phyloP scores from a whole-genome alignment of 768 basidiomycete genomes.

The Lactarius quietus region DNA sequence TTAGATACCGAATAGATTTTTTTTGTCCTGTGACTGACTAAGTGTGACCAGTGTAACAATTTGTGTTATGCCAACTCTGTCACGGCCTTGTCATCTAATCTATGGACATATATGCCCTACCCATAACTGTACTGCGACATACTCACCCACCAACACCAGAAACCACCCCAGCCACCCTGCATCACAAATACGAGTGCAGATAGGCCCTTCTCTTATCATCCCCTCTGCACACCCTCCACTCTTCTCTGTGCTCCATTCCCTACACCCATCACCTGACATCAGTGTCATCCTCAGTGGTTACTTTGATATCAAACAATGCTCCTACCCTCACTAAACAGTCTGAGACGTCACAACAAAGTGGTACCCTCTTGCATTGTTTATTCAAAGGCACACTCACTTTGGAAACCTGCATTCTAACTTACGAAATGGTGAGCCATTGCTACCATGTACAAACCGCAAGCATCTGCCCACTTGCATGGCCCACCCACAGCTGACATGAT shows the following conservation, averaged over 20 bases:
- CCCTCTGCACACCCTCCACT: too few relatives aligned
- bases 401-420: conserved; percentile 94
- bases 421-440: too few relatives aligned
- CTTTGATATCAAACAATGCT: conserved; percentile 42
- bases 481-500: too few relatives aligned
- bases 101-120: conserved; percentile 47
- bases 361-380: conserved; percentile 85
- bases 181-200: conserved; percentile 59
- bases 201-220: conserved; percentile 32
- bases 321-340: conserved; percentile 43
- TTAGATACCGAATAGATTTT: too few relatives aligned
- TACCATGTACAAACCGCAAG: too few relatives aligned
- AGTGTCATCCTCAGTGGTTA: conserved; percentile 62
- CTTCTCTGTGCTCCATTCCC: too few relatives aligned
- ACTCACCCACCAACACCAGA: conserved; percentile 33
- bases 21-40: too few relatives aligned
- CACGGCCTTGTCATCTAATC: conserved; percentile 79
- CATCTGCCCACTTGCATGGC: too few relatives aligned
- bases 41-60: too few relatives aligned
- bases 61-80: conserved; percentile 99
- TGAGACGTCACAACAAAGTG: conserved; percentile 37
- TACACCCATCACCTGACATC: conserved; percentile 30
- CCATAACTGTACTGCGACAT: conserved; percentile 32
- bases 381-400: conserved; percentile 95
- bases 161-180: conserved; percentile 37